Conservation (phyloP, 345 rosid species). For the Lepidium sativum region DNA sequence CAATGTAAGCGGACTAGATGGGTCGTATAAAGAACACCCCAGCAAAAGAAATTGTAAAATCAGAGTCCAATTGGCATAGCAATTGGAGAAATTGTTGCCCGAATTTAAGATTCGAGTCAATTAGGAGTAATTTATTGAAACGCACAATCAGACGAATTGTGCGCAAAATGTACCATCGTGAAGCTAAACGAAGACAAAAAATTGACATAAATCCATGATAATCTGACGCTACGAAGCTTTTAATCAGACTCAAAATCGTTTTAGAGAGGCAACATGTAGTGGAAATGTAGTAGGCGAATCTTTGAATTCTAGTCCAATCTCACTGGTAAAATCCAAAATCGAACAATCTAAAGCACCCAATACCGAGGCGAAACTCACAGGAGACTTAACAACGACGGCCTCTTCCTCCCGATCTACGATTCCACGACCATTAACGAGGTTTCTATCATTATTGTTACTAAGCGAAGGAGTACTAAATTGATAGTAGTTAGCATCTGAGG, state of each 20-base stretch:
- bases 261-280: not conserved
- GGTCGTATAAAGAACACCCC: not conserved
- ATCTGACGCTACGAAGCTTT: slow-evolving; percentile 1
- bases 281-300: not conserved
- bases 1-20: not conserved
- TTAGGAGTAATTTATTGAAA: not conserved
- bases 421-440: not conserved
- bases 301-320: not conserved
- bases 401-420: slow-evolving; percentile 52
- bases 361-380: slow-evolving; percentile 41
- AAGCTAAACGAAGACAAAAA: slow-evolving; percentile 1
- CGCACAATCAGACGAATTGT: not conserved
- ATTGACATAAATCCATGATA: not conserved
- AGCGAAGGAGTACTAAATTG: slow-evolving; percentile 42
- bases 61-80: not conserved
- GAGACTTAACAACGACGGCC: slow-evolving; percentile 60
- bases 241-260: not conserved
- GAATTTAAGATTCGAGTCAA: not conserved
- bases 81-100: slow-evolving; percentile 1
- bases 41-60: not conserved
- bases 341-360: not conserved
- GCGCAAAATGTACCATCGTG: slow-evolving; percentile 18
- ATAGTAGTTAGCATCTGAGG: slow-evolving; percentile 60
- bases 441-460: not conserved
- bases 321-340: not conserved